Base-by-base conservation (phyloP, 2,329 filamentous ascomycete genomes). In the Myriosclerotinia scirpicola region DNA sequence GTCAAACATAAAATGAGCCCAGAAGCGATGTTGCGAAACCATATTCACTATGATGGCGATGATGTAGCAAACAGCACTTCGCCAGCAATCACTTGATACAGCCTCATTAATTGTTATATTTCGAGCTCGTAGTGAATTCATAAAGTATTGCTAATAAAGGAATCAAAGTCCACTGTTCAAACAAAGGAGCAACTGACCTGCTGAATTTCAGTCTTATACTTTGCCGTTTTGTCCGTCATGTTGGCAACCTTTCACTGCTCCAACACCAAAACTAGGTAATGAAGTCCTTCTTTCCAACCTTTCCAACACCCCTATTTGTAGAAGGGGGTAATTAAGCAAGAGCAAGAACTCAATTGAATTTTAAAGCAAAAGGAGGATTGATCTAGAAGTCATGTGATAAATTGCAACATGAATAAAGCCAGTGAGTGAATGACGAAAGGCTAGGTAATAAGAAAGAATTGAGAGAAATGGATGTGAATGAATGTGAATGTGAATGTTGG, bases 131-230 rank as follows among this genome's bases (percentile, higher is more conserved):
- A n/a, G 26, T 5, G 20, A 22, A 48, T 36, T 22, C 42, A 22
- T 34, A 48, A 48, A 11, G 3, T 5, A 22, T 36, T 8, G 42
- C 26, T 20, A 36, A 46, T 46, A 59, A 59, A 46, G 55, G 8
- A 46, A 46, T 22, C 3, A 1, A 59, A 17, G 1, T 22, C 8
- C 17, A 60, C 3, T 14, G 4, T 48, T 17, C 52, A 61, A 26
- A 63, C 40, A 54, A 64, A 42, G 48, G 38, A 53, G 7, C 22
- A 50, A 80, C 88, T 81, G 77, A 93, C 91, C 90, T 96, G 94
- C 80, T 97, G 95, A 81, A 99, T 99, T 84, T 99, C 95, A 81
- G 96, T 93, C 78, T 93, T 88, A 79, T 98, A 99, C 80, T 97
- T 98, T 79, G 86, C 88, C 74, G 85, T 85, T 75, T 83, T 83